phyloP scores from a whole-genome alignment of 2,329 filamentous ascomycete genomes.

The Hymenoscyphus repandus region DNA sequence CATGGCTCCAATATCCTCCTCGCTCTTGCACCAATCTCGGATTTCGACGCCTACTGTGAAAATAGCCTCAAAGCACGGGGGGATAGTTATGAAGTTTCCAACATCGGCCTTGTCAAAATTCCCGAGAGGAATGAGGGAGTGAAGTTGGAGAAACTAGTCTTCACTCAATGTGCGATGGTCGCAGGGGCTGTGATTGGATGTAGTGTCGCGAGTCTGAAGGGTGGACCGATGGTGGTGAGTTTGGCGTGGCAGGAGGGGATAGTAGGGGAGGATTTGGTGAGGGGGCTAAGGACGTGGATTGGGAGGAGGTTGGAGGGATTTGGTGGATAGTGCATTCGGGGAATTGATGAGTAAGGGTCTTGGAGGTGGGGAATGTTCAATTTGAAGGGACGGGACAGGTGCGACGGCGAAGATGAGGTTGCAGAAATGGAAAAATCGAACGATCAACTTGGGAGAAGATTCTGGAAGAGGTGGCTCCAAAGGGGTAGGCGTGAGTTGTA shows the following conservation, averaged over 20 bases:
- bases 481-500: too few species aligned
- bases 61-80: not conserved
- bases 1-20: not conserved
- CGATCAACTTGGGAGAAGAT: too few species aligned
- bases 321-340: not conserved
- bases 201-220: slow-evolving; percentile 11
- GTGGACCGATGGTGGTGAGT: slow-evolving; percentile 16
- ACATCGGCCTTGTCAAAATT: slow-evolving; percentile 20
- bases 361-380: too few species aligned
- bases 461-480: too few species aligned
- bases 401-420: not conserved
- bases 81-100: slow-evolving; percentile 23
- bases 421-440: too few species aligned
- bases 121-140: not conserved
- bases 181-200: slow-evolving; percentile 15
- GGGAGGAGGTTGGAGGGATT: slow-evolving; percentile 7
- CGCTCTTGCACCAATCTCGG: not conserved
- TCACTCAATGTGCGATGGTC: slow-evolving; percentile 21
- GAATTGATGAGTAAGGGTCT: not conserved
- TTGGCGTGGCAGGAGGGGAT: slow-evolving; percentile 21
- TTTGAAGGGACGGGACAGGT: too few species aligned
- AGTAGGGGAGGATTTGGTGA: slow-evolving; percentile 14
- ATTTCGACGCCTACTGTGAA: slow-evolving; percentile 3
- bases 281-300: slow-evolving; percentile 9
- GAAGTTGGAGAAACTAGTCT: slow-evolving; percentile 15